Evolutionary conservation across 768 basidiomycete species (phyloP).

Genomic region (Suillus ampliporus): DNA sequence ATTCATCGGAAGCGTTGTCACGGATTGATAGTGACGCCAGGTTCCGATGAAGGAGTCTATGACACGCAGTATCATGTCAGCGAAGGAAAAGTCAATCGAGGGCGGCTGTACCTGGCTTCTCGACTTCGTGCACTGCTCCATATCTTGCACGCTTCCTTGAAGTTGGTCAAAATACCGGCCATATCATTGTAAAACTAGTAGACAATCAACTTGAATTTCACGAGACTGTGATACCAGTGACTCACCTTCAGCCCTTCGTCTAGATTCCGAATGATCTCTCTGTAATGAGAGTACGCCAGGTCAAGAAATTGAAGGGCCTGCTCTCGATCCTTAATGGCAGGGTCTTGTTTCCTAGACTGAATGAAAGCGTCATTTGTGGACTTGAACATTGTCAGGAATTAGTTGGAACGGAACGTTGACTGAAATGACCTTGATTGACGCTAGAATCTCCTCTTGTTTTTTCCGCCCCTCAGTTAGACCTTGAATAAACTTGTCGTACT

Average conservation of each 20-base stretch:
- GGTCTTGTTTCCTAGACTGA: constrained; percentile 77
- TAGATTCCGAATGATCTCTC: constrained; percentile 82
- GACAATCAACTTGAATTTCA: neutral
- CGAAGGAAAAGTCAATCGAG: neutral
- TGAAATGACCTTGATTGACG: constrained; percentile 65
- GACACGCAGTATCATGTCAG: neutral
- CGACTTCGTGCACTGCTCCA: constrained; percentile 77
- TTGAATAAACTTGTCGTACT: constrained; percentile 79
- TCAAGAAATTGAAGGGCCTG: constrained; percentile 82
- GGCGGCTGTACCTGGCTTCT: constrained; percentile 69
- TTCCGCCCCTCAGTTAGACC: constrained; percentile 57
- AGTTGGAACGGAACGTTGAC: neutral
- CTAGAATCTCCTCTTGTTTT: constrained; percentile 70
- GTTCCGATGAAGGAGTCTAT: constrained; percentile 26
- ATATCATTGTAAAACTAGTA: constrained; percentile 92
- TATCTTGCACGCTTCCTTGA: constrained; percentile 74
- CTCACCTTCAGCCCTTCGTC: constrained; percentile 86
- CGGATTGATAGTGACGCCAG: constrained; percentile 39
- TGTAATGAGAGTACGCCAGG: constrained; percentile 84
- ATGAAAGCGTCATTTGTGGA: constrained; percentile 75
- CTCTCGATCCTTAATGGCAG: constrained; percentile 79
- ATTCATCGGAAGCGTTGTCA: constrained; percentile 20
- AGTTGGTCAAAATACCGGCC: constrained; percentile 68
- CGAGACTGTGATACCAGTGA: neutral
- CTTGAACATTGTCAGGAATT: constrained; percentile 41